These are phyloP conservation scores for Boletus sp. DNA, from an alignment of 1,284 basidiomycete species.

Conservation along the genomic window DNA sequence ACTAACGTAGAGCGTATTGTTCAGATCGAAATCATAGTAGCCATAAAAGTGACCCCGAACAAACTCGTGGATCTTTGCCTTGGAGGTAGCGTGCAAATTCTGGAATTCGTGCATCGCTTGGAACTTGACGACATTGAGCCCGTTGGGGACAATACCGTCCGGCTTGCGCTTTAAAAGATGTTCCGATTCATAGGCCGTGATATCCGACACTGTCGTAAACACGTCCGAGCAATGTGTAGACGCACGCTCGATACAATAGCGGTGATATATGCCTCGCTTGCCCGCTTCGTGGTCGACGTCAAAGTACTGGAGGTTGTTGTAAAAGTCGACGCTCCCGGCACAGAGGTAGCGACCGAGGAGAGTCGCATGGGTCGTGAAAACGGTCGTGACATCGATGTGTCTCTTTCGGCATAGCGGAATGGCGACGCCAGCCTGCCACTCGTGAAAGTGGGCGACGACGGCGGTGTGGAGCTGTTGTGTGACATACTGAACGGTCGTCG, in stretches of 20 bases:
- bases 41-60: slow-evolving; percentile 98
- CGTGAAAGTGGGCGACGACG: slow-evolving; percentile 97
- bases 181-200: slow-evolving; percentile 96
- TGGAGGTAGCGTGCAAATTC: slow-evolving; percentile 88
- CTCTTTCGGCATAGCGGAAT: slow-evolving; percentile 95
- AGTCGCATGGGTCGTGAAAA: slow-evolving; percentile 98
- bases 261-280: slow-evolving; percentile 88
- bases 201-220: slow-evolving; percentile 97
- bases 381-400: slow-evolving; percentile 96
- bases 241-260: slow-evolving; percentile 96
- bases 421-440: slow-evolving; percentile 98
- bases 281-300: slow-evolving; percentile 99
- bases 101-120: slow-evolving; percentile 96
- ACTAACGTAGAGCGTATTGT: slow-evolving; percentile 90
- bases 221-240: slow-evolving; percentile 95
- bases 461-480: slow-evolving; percentile 75
- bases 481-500: slow-evolving; percentile 56
- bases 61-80: slow-evolving; percentile 98
- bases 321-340: slow-evolving; percentile 96
- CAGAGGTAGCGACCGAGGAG: slow-evolving; percentile 97
- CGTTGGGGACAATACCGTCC: slow-evolving; percentile 97
- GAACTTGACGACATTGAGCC: slow-evolving; percentile 96
- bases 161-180: slow-evolving; percentile 97
- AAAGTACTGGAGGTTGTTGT: slow-evolving; percentile 99
- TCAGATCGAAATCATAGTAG: slow-evolving; percentile 92